Percentiles rank a stretch among this genome's conserved stretches.
These are phyloP conservation scores for Stevia rebaudiana DNA, from an alignment of 140 eudicot species.

Conservation along the genomic window DNA sequence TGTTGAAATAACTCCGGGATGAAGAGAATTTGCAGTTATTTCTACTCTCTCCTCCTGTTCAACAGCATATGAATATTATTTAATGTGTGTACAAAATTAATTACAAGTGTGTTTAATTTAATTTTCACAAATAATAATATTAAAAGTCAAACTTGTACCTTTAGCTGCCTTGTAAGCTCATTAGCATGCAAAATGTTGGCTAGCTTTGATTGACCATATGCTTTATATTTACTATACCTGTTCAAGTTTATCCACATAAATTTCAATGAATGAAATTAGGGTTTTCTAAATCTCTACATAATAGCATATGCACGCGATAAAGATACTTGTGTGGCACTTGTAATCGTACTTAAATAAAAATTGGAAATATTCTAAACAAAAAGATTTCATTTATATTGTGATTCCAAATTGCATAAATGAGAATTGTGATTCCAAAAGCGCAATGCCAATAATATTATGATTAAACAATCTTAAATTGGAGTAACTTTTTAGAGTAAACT, in stretches of 20 bases:
- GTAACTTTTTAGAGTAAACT: no score
- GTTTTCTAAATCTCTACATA: neutral
- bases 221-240: conserved; percentile 62
- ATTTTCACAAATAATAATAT: conserved; percentile 1
- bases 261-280: neutral
- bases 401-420: no score
- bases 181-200: conserved; percentile 82
- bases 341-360: neutral
- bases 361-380: neutral
- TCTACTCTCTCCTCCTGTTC: conserved; percentile 73
- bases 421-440: neutral
- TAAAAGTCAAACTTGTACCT: conserved; percentile 37
- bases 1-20: conserved; percentile 75
- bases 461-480: neutral
- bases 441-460: neutral
- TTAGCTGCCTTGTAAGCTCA: conserved; percentile 63
- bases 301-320: conserved; percentile 5
- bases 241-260: conserved; percentile 7
- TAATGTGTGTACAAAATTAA: neutral
- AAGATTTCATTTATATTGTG: no score
- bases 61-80: neutral
- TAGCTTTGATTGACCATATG: conserved; percentile 96
- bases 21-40: conserved; percentile 83
- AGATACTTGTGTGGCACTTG: neutral
- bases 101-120: neutral